These are phyloP conservation scores for Kalmusia sp. DNA, from an alignment of 2,329 filamentous ascomycete genomes.

Conservation along the genomic window DNA sequence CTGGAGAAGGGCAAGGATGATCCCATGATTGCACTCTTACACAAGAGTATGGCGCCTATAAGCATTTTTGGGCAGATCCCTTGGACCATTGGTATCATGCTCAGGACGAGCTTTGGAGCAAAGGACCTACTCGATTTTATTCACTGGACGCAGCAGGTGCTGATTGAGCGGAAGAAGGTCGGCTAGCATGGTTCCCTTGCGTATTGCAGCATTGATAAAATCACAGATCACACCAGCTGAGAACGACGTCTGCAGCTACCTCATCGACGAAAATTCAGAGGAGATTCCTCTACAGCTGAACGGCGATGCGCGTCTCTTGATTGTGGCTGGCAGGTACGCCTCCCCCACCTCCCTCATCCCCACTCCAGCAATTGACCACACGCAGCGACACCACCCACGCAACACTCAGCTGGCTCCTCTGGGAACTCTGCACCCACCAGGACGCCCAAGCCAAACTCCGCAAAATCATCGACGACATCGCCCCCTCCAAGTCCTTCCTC, in stretches of 20 bases:
- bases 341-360: background rate
- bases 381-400: constrained; percentile 38
- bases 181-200: background rate
- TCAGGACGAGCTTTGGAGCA: constrained; percentile 23
- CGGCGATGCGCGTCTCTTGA: constrained; percentile 33
- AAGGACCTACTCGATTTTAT: constrained; percentile 32
- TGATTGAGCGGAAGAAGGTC: constrained; percentile 37
- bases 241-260: constrained; percentile 34
- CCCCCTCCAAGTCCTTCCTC: constrained; percentile 27
- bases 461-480: constrained; percentile 23
- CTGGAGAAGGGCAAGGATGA: constrained; percentile 37
- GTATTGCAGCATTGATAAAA: constrained; percentile 7
- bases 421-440: constrained; percentile 37
- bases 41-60: constrained; percentile 30
- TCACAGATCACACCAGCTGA: constrained; percentile 31
- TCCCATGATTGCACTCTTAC: constrained; percentile 32
- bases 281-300: constrained; percentile 31
- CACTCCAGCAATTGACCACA: background rate
- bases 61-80: constrained; percentile 29
- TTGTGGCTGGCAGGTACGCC: constrained; percentile 40
- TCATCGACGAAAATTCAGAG: constrained; percentile 28
- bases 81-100: constrained; percentile 28
- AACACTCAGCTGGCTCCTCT: constrained; percentile 36
- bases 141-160: constrained; percentile 28
- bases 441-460: constrained; percentile 30